Conservation (phyloP, 2,329 filamentous ascomycete species). For the Fusarium nygamai region DNA sequence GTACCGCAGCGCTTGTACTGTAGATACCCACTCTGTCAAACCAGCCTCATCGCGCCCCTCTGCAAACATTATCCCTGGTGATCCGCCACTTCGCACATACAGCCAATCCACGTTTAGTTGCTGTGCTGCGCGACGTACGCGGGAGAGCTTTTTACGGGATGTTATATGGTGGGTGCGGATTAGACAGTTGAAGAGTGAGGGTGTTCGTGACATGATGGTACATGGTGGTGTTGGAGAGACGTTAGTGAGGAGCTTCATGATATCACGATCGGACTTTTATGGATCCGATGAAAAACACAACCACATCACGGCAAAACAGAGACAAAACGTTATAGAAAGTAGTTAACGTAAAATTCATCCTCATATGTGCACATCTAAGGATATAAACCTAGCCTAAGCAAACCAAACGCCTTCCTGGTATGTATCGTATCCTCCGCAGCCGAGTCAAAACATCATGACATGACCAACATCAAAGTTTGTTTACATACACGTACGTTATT, state of each 20-base stretch:
- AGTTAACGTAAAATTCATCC: slow-evolving; percentile 18
- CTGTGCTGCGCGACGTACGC: slow-evolving; percentile 70
- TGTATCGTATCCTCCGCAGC: slow-evolving; percentile 16
- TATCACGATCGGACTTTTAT: slow-evolving; percentile 25
- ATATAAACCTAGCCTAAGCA: slow-evolving; percentile 20
- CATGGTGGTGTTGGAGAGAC: not conserved
- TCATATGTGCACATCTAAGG: slow-evolving; percentile 30
- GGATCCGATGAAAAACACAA: slow-evolving; percentile 8
- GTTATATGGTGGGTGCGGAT: slow-evolving; percentile 86
- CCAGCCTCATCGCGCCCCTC: slow-evolving; percentile 64
- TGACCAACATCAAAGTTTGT: slow-evolving; percentile 25
- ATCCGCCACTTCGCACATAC: slow-evolving; percentile 72
- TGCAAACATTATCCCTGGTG: slow-evolving; percentile 83
- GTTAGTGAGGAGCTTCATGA: not conserved
- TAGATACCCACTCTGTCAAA: slow-evolving; percentile 71
- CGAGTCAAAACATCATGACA: slow-evolving; percentile 24
- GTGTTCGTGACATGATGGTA: slow-evolving; percentile 31
- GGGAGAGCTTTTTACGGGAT: slow-evolving; percentile 74
- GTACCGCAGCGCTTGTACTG: slow-evolving; percentile 73
- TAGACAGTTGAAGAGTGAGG: slow-evolving; percentile 51
- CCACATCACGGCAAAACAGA: not conserved
- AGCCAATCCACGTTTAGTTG: slow-evolving; percentile 67
- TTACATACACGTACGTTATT: slow-evolving; percentile 28
- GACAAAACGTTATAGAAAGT: not conserved
- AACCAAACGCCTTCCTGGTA: slow-evolving; percentile 34